phyloP scores from a whole-genome alignment of 805 yeast species.

The Wickerhamiella sergipiensis region DNA sequence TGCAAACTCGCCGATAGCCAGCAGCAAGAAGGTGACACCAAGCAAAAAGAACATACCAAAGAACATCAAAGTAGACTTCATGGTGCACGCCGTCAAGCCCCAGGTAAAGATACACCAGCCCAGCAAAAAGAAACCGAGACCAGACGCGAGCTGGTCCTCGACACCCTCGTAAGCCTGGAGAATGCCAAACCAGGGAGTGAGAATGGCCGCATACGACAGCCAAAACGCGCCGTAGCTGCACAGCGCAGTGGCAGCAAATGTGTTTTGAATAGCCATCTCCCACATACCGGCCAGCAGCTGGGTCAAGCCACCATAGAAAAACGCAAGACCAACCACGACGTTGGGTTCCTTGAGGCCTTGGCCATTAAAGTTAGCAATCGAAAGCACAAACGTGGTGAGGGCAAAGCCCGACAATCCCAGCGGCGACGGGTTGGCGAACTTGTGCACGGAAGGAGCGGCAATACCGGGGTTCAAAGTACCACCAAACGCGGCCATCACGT shows the following conservation, averaged over 20 bases:
- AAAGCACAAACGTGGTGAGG: conserved; percentile 45
- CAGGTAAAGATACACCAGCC: conserved; percentile 56
- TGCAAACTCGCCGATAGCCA: conserved; percentile 39
- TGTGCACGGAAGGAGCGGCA: conserved; percentile 42
- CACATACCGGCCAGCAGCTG: conserved; percentile 53
- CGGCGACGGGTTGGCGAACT: conserved; percentile 55
- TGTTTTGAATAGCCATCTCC: conserved; percentile 50
- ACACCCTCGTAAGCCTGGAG: conserved; percentile 34
- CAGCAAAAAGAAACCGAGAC: conserved; percentile 43
- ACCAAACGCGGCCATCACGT: conserved; percentile 35
- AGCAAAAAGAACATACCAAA: conserved; percentile 41
- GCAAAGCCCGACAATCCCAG: conserved; percentile 51
- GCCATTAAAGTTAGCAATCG: conserved; percentile 42
- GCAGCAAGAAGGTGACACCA: conserved; percentile 40
- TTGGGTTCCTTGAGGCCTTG: conserved; percentile 39
- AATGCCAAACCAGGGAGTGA: conserved; percentile 48
- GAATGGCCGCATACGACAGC: conserved; percentile 49
- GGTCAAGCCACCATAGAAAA: conserved; percentile 49
- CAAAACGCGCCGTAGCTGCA: conserved; percentile 58
- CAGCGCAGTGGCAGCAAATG: conserved; percentile 55
- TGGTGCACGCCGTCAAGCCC: conserved; percentile 38
- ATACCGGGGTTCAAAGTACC: conserved; percentile 70
- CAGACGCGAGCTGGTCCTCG: conserved; percentile 29
- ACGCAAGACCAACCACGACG: conserved; percentile 42
- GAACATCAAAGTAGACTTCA: conserved; percentile 54